Conservation (phyloP, 108 stramenopile genomes). For the Poteriospumella lacustris region DNA sequence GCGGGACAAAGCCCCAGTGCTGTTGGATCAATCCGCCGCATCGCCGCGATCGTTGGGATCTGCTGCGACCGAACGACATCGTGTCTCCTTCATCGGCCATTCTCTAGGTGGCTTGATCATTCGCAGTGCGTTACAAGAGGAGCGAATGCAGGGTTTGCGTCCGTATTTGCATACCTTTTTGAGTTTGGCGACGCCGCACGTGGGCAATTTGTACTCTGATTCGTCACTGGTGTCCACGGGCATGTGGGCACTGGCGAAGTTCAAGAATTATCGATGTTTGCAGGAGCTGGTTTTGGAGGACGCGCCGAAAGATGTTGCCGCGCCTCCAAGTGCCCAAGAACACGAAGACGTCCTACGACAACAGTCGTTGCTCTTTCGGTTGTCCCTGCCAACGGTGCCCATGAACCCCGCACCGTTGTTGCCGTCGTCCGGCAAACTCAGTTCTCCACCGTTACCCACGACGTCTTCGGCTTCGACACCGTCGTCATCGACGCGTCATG, state of each 20-base stretch:
- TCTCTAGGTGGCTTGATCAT: constrained; percentile 36
- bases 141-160: not conserved
- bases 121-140: constrained; percentile 20
- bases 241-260: constrained; percentile 30
- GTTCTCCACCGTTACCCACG: too few relatives aligned
- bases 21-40: not conserved
- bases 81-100: constrained; percentile 34
- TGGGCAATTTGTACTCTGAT: constrained; percentile 22
- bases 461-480: too few relatives aligned
- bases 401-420: too few relatives aligned
- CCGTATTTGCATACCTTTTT: constrained; percentile 22
- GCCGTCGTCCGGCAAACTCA: too few relatives aligned
- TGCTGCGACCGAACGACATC: not conserved
- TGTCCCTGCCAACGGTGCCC: too few relatives aligned
- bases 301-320: too few relatives aligned
- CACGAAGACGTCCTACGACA: too few relatives aligned
- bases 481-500: too few relatives aligned
- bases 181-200: constrained; percentile 33
- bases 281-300: constrained; percentile 30
- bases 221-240: constrained; percentile 34
- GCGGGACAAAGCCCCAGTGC: not conserved
- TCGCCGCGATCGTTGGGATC: not conserved
- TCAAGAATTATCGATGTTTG: constrained; percentile 17
- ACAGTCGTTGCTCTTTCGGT: too few relatives aligned
- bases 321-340: too few relatives aligned